Evolutionary conservation across 371 early-diverging fungal genomes (phyloP), one percentile per base, ranked within the genome.

Genomic region (Rhizopus microsporus): DNA sequence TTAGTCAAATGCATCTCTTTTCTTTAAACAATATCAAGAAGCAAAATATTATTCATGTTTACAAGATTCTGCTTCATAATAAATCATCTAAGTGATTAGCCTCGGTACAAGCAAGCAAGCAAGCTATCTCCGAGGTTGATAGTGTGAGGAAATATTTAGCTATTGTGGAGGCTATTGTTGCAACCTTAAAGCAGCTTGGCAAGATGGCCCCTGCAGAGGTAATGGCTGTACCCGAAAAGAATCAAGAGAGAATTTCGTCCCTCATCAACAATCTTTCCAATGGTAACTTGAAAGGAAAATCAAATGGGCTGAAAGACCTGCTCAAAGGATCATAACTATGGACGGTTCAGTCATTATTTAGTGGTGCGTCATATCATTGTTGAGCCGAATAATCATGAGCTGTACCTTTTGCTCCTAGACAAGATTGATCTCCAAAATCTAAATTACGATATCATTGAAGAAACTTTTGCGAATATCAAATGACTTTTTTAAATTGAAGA

Each of bases 231-330:
- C 62, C 80, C 23, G 90, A 91, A 55, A 81, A 80, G 15, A 74
- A 88, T 1, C 89, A 93, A 67, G 98, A 98, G 63, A 91, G 93
- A 69, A 87, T 98, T 15, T 83, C 95, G 7, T 98, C 98, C 71
- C 89, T 93, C 30, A 85, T 98, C 73, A 98, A 98, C 80, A 98
- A 98, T 62, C 69, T 98, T 4, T 88, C 96, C 17, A 76, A 80
- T 23, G 83, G 75, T 49, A 98, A 97, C 63, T 63, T 97, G 34
- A 89, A 84, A 5, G 72, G 75, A 16, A 97, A 98, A 73, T 77
- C 86, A 3, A 59, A 72, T 0, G 96, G 97, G 60, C 78, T 97
- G 72, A 83, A 80, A 49, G 85, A 83, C 13, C 71, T 93, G 23
- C 71, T 98, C 54, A 74, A 81, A 30, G 81, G 80, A 12, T 63